A percentile compares a stretch with the other conserved stretches of the same genome.
Conservation (phyloP, 2,329 filamentous ascomycete genomes). For the Magnaporthiopsis poae region DNA sequence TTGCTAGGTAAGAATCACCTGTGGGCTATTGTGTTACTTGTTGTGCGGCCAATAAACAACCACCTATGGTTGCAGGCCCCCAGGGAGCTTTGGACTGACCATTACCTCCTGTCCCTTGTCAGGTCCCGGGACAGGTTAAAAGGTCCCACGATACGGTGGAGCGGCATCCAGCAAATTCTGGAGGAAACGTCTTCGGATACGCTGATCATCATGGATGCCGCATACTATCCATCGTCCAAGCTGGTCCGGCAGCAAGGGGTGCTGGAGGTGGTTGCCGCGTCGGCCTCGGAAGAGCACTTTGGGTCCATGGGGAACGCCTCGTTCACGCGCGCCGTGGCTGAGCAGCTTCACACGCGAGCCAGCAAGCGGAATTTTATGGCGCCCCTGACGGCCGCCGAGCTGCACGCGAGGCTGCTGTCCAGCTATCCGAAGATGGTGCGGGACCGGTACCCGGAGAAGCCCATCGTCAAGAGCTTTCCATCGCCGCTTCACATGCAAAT, state of each 20-base stretch:
- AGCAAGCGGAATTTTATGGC: constrained; percentile 29
- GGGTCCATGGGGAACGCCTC: constrained; percentile 37
- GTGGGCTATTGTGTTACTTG: neutral
- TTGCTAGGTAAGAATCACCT: constrained; percentile 37
- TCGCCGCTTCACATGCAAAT: constrained; percentile 47
- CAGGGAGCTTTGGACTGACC: neutral
- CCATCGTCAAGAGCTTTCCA: constrained; percentile 38
- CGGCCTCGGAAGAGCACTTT: constrained; percentile 42
- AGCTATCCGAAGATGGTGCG: constrained; percentile 42
- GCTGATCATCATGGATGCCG: constrained; percentile 49
- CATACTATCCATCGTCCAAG: constrained; percentile 45
- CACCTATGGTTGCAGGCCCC: neutral
- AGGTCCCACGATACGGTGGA: constrained; percentile 43
- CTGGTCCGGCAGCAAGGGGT: constrained; percentile 43
- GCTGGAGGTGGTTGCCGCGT: constrained; percentile 46
- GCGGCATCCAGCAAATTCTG: constrained; percentile 44
- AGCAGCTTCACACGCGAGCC: constrained; percentile 39
- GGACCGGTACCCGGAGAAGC: constrained; percentile 38
- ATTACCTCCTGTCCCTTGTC: neutral
- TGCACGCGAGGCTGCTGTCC: constrained; percentile 37
- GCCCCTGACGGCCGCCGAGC: constrained; percentile 39
- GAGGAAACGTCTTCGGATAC: constrained; percentile 47
- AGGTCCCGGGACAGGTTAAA: constrained; percentile 39
- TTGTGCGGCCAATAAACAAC: neutral
- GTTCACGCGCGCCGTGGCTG: constrained; percentile 41